These are phyloP conservation scores for Nothophytophthora sp. DNA, from an alignment of 352 stramenopile species.

Conservation along the genomic window DNA sequence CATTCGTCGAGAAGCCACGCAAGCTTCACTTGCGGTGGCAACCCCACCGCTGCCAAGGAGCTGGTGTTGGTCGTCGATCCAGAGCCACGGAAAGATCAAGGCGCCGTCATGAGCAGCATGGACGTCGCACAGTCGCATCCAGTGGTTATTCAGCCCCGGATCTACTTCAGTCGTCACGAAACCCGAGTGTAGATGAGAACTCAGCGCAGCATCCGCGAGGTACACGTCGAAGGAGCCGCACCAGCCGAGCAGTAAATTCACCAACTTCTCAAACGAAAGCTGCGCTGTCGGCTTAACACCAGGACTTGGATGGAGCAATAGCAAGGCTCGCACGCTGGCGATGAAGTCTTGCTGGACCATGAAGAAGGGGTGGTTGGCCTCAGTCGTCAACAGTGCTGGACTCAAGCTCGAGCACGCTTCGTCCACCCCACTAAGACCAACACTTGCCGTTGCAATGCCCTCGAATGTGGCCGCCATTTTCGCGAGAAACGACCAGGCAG, in stretches of 20 bases:
- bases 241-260: slow-evolving; percentile 34
- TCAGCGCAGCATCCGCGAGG: slow-evolving; percentile 28
- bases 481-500: slow-evolving; percentile 21
- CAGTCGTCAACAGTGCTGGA: neutral
- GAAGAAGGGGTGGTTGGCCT: slow-evolving; percentile 32
- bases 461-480: slow-evolving; percentile 30
- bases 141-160: slow-evolving; percentile 29
- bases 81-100: slow-evolving; percentile 41
- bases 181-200: slow-evolving; percentile 16
- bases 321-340: slow-evolving; percentile 27
- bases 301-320: slow-evolving; percentile 19
- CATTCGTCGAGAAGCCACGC: slow-evolving; percentile 15
- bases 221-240: slow-evolving; percentile 40
- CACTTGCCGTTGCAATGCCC: neutral
- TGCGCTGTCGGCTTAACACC: slow-evolving; percentile 8
- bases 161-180: slow-evolving; percentile 27
- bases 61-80: slow-evolving; percentile 39
- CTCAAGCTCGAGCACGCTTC: slow-evolving; percentile 8
- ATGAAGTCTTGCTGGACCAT: slow-evolving; percentile 79
- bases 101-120: slow-evolving; percentile 25
- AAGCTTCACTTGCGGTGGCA: slow-evolving; percentile 5
- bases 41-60: slow-evolving; percentile 1
- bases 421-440: slow-evolving; percentile 8
- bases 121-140: slow-evolving; percentile 52
- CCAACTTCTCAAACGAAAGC: slow-evolving; percentile 24